Evolutionary conservation across 768 basidiomycete species (phyloP), one percentile per base, ranked within the genome.

Genomic region (Trichaptum fuscoviolaceum): DNA sequence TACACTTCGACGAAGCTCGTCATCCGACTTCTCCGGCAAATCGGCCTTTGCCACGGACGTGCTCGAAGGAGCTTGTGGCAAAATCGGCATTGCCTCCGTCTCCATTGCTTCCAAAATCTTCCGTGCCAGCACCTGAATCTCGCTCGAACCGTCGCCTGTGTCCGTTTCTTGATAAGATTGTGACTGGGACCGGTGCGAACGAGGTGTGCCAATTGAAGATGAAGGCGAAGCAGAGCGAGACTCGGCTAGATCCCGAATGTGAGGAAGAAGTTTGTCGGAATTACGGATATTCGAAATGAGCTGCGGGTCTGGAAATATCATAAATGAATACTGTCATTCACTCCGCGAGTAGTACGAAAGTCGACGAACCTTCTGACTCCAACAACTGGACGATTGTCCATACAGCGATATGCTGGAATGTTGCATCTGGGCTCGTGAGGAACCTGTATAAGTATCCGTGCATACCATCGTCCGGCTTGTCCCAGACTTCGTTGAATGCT

Each of bases 361-460:
- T 23, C 0, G 1, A 70, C 80, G 58, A 70, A 92, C 91, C 93
- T 68, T 93, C 92, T n/a, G 96, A 96, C 75, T 99, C 97, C 27
- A 99, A 83, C 24, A 99, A 80, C 74, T 99, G 97, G 26, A 98
- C 96, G 70, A 99, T 96, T 0, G 97, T 98, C 97, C 97, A 99
- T 58, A 99, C 95, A 35, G 97, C 97, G 69, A 99, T 99, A 74
- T 99, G 97, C 76, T 98, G 96, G 89, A 99, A 99, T 0, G 97
- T 99, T 17, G 93, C 90, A 73, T 99, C 97, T 7, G 91, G 82
- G 73, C 93, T 96, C 57, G 87, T 93, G 71, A 99, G 78, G 87
- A 99, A 99, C 59, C 93, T 87, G 74, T 93, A 90, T 58, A 99
- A 83, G 78, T 99, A 99, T 67, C 85, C 86, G 76, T 98, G 96